These are phyloP conservation scores for Euphorbia schlechtendalii DNA, from an alignment of 441 rosid species.

Conservation along the genomic window DNA sequence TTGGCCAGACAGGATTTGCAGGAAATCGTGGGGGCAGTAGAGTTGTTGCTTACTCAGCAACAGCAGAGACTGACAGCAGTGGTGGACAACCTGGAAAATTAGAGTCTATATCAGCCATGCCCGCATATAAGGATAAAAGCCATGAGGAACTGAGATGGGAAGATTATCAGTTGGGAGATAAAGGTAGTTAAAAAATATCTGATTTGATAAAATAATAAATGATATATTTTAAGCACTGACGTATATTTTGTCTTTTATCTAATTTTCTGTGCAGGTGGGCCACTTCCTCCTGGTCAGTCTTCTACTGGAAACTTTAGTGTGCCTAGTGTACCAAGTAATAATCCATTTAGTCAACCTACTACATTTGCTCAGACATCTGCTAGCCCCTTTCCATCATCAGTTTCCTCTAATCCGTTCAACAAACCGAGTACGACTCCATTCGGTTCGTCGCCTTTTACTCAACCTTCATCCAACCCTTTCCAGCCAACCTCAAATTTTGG, in stretches of 20 bases:
- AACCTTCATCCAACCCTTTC: conserved; percentile 45
- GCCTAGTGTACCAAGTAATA: conserved; percentile 40
- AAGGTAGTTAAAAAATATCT: conserved; percentile 42
- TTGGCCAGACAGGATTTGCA: conserved; percentile 68
- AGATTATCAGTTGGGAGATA: conserved; percentile 90
- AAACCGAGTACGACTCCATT: conserved; percentile 35
- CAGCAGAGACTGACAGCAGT: conserved; percentile 54
- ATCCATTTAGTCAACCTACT: conserved; percentile 42
- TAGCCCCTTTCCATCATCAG: conserved; percentile 40
- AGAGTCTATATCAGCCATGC: conserved; percentile 83
- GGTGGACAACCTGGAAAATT: conserved; percentile 65
- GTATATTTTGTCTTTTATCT: conserved; percentile 6
- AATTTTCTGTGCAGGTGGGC: conserved; percentile 60
- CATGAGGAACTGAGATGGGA: conserved; percentile 98
- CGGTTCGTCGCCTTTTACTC: conserved; percentile 40
- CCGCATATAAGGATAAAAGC: conserved; percentile 63
- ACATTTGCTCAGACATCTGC: conserved; percentile 52
- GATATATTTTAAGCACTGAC: conserved; percentile 6
- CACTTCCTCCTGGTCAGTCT: conserved; percentile 47
- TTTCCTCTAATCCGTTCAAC: conserved; percentile 47
- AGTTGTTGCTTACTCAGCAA: conserved; percentile 52
- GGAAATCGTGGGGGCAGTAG: conserved; percentile 82
- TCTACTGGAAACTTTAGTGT: conserved; percentile 46
- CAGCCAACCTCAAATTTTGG: conserved; percentile 49
- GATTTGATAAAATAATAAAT: not conserved